Base-by-base conservation (phyloP, 2,329 filamentous ascomycete species). In the Penicillium oxalicum region DNA sequence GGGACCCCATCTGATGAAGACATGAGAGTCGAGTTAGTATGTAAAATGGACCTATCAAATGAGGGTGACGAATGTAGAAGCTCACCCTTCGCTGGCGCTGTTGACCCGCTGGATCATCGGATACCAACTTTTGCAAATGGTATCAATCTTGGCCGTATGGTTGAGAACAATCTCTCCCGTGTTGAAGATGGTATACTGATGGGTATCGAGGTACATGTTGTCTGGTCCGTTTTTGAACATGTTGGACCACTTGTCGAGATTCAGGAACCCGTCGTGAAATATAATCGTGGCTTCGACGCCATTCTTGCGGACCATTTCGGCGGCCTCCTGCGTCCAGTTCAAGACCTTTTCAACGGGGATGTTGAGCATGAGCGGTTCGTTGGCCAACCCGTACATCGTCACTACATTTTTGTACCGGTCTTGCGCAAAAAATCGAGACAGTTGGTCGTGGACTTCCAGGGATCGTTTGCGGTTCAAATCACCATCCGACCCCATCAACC, bases 121-220 rank as follows among this genome's bases (percentile, higher is more conserved):
- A 3, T 87, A 86, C 93, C 93, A 98, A 46, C 83, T 89, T 13
- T 79, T 74, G 73, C 93, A 98, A 4, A 91, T 89, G 64, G 95
- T 94, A 51, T 86, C 77, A 49, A 97, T 78, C 72, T 96, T 96
- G 57, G 84, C 79, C 47, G 84, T 78, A 73, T 97, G 93, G 48
- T 84, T 84, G 63, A 86, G 84, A 41, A 82, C 80, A 63, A 98
- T 86, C 69, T 95, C 88, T 56, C 86, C 83, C 35, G 82, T 81
- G 76, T 98, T 96, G 79, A 98, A 98, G 69, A 96, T 96, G 63
- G 95, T 88, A 69, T 98, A 98, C 70, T 97, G 91, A 71, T 98
- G 93, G 34, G 94, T 93, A 70, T 98, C 93, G n/a, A 98, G 81
- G 13, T 95, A 80, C 56, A 97, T 76, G 24, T 68, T 64, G 55